A percentile compares a stretch with the other conserved stretches of the same genome.
Conservation (phyloP, 78 protist species). For the Salpingoeca rosetta region DNA sequence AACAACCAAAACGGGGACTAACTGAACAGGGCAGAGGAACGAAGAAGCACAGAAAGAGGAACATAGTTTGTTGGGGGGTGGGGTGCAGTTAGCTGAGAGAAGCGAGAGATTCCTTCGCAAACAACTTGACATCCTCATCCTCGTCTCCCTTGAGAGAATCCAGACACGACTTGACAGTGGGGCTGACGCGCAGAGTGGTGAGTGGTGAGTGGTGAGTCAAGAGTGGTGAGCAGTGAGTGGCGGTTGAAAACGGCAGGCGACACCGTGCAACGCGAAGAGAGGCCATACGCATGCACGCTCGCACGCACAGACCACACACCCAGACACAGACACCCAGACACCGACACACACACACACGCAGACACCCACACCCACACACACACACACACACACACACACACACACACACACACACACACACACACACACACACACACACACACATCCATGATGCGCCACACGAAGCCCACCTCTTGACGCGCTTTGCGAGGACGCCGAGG, state of each 20-base stretch:
- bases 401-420: too few species aligned
- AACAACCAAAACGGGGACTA: too few species aligned
- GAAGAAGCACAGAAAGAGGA: background rate
- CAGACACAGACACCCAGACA: too few species aligned
- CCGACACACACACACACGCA: too few species aligned
- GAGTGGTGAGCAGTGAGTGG: background rate
- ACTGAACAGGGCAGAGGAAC: too few species aligned
- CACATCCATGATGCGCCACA: background rate
- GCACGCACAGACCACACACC: too few species aligned
- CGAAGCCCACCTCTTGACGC: slow-evolving; percentile 5
- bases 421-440: too few species aligned
- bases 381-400: too few species aligned
- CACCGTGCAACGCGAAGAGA: background rate
- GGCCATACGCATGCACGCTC: background rate
- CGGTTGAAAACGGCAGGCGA: background rate
- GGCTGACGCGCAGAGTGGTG: slow-evolving; percentile 9
- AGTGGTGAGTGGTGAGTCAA: background rate
- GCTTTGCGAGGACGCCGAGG: slow-evolving; percentile 41
- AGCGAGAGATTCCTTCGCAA: slow-evolving; percentile 30
- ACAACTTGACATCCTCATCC: slow-evolving; percentile 75
- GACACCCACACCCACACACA: too few species aligned
- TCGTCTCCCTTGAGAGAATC: slow-evolving; percentile 38
- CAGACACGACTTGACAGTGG: slow-evolving; percentile 52
- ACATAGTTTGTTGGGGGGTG: background rate
- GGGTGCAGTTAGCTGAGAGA: background rate